phyloP scores from a whole-genome alignment of 2,329 filamentous ascomycete genomes.

The Tolypocladium nubicola region DNA sequence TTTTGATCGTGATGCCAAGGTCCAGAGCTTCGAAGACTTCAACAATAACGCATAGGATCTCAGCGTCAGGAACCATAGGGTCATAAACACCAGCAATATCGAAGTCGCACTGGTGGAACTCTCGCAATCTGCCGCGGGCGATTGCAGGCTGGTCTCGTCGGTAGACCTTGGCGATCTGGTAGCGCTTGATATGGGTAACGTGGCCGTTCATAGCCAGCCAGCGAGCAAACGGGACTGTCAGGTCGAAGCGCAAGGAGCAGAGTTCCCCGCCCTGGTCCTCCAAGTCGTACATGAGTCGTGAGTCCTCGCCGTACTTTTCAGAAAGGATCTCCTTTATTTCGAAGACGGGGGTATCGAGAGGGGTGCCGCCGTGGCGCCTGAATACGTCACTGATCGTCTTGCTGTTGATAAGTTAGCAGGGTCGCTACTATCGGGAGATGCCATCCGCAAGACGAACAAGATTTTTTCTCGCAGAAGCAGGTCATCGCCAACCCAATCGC shows the following conservation, averaged over 20 bases:
- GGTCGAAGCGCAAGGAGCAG: slow-evolving; percentile 1
- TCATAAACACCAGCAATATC: slow-evolving; percentile 86
- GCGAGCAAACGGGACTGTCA: slow-evolving; percentile 2
- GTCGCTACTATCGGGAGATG: no score
- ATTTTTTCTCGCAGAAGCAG: slow-evolving; percentile 75
- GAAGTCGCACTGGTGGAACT: slow-evolving; percentile 97
- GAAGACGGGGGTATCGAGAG: slow-evolving; percentile 75
- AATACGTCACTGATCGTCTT: slow-evolving; percentile 66
- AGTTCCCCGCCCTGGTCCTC: slow-evolving; percentile 74
- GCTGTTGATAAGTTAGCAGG: slow-evolving; percentile 6
- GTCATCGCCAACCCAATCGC: slow-evolving; percentile 72
- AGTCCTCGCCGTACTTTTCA: slow-evolving; percentile 74
- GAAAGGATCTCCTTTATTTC: slow-evolving; percentile 74
- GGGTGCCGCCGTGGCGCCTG: slow-evolving; percentile 71
- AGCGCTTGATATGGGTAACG: slow-evolving; percentile 78
- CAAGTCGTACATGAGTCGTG: slow-evolving; percentile 82
- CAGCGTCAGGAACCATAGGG: slow-evolving; percentile 84
- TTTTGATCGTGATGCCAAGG: slow-evolving; percentile 71
- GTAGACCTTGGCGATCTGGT: slow-evolving; percentile 85
- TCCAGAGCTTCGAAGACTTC: slow-evolving; percentile 78
- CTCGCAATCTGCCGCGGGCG: slow-evolving; percentile 84
- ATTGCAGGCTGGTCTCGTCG: slow-evolving; percentile 46
- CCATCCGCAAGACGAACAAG: slow-evolving; percentile 29
- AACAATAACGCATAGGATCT: slow-evolving; percentile 72
- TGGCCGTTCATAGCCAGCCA: slow-evolving; percentile 63